These are phyloP conservation scores for Boletus pseudopeckii DNA, from an alignment of 768 basidiomycete species.

Conservation along the genomic window DNA sequence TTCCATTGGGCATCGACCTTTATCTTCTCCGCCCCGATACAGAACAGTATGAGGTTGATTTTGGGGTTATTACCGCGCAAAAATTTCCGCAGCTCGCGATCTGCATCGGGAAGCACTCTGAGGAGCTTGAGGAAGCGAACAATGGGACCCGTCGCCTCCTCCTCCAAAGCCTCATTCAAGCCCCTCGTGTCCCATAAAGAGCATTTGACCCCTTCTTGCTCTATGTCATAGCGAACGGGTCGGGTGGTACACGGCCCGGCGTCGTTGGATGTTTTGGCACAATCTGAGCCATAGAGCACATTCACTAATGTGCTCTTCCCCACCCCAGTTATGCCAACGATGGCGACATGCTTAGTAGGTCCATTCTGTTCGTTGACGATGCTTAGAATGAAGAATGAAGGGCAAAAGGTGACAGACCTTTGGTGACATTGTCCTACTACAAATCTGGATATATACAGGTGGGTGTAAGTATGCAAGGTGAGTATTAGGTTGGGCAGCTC, in stretches of 20 bases:
- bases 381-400: background rate
- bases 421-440: background rate
- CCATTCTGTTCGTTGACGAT: background rate
- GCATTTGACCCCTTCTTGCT: background rate
- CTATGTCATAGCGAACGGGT: background rate
- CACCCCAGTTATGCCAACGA: slow-evolving; percentile 13
- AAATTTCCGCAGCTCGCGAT: slow-evolving; percentile 8
- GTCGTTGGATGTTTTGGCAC: slow-evolving; percentile 7
- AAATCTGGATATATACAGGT: background rate
- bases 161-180: slow-evolving; percentile 5
- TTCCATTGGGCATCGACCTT: slow-evolving; percentile 6
- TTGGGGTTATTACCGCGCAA: slow-evolving; percentile 8
- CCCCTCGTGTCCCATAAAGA: slow-evolving; percentile 15
- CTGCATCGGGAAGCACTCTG: slow-evolving; percentile 5
- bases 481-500: background rate
- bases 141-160: background rate
- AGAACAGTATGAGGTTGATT: slow-evolving; percentile 11
- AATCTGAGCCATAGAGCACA: slow-evolving; percentile 1
- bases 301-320: slow-evolving; percentile 20
- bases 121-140: slow-evolving; percentile 5
- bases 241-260: slow-evolving; percentile 1
- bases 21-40: slow-evolving; percentile 11
- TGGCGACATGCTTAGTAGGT: slow-evolving; percentile 9
- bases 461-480: background rate
- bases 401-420: slow-evolving; percentile 1